Conservation (phyloP, 148 eudicot genomes). For the Fagopyrum esculentum region DNA sequence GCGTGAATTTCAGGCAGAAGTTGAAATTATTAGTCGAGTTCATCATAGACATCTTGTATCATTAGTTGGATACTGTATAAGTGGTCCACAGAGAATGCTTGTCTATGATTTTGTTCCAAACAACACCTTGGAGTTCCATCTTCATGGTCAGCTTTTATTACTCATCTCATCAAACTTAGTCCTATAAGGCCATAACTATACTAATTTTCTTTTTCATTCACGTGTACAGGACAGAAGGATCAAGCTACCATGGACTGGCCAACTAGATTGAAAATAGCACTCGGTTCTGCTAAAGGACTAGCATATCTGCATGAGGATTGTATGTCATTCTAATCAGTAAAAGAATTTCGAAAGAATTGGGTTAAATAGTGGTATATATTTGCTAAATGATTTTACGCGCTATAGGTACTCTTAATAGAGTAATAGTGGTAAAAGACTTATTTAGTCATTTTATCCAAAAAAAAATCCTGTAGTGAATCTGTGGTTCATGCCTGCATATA, state of each 20-base stretch:
- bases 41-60: too few species aligned
- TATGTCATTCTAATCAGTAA: conserved; percentile 16
- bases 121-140: conserved; percentile 64
- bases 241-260: conserved; percentile 45
- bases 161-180: background rate
- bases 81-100: too few species aligned
- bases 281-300: conserved; percentile 71
- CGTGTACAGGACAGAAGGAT: conserved; percentile 27
- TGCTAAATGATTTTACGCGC: too few species aligned
- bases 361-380: too few species aligned
- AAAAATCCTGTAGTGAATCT: too few species aligned
- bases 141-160: conserved; percentile 26
- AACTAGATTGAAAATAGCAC: conserved; percentile 55
- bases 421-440: too few species aligned
- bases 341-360: too few species aligned
- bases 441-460: too few species aligned
- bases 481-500: background rate
- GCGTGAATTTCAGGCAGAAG: conserved; percentile 40
- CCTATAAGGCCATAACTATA: too few species aligned
- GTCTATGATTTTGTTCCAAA: conserved; percentile 61
- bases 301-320: conserved; percentile 75
- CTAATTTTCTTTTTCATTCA: background rate
- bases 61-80: too few species aligned
- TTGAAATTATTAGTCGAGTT: too few species aligned
- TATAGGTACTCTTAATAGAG: too few species aligned